Conservation (phyloP, 2,329 filamentous ascomycete species). For the Colletotrichum sp. region DNA sequence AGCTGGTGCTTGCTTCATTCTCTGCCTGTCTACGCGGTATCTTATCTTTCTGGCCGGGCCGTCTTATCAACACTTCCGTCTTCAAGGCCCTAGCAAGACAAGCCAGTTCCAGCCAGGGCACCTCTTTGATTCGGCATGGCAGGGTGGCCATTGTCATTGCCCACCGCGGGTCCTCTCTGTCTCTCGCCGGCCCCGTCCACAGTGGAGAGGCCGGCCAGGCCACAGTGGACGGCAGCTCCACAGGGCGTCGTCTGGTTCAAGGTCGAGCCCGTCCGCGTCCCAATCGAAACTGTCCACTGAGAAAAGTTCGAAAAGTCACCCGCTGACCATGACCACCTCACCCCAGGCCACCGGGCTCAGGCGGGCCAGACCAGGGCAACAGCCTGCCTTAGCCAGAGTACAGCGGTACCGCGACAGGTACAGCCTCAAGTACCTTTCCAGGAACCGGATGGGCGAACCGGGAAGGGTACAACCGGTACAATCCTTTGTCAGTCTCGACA, state of each 20-base stretch:
- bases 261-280: conserved; percentile 14
- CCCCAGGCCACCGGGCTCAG: conserved; percentile 12
- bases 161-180: neutral
- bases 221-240: conserved; percentile 8
- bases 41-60: neutral
- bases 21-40: neutral
- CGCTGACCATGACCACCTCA: conserved; percentile 15
- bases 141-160: neutral
- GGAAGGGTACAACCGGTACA: neutral
- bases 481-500: neutral
- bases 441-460: conserved; percentile 18
- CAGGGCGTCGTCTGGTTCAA: conserved; percentile 10
- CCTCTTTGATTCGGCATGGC: neutral
- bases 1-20: neutral
- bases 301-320: conserved; percentile 22
- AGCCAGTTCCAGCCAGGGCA: neutral
- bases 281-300: conserved; percentile 22
- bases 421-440: conserved; percentile 12
- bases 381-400: neutral
- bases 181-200: neutral
- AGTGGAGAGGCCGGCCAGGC: neutral
- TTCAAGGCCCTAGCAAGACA: neutral
- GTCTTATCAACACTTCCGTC: neutral
- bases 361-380: conserved; percentile 6
- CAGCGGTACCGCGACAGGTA: neutral